Percentiles rank a stretch among this genome's conserved stretches.
Evolutionary conservation across 352 stramenopile genomes (phyloP).

Genomic region (Stramenopiles sp.): DNA sequence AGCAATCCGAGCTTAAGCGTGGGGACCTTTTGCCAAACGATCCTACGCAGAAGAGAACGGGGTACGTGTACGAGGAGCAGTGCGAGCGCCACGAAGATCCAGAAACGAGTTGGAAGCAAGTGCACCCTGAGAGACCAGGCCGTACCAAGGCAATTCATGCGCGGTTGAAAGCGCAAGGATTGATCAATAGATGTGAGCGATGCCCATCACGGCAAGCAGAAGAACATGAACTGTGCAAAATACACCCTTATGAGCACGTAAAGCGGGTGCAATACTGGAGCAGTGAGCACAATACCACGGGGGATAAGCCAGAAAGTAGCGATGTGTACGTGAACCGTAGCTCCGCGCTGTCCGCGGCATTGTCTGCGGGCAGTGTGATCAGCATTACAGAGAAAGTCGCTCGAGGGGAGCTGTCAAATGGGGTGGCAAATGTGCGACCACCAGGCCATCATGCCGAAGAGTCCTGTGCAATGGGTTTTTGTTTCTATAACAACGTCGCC

Average conservation of each 20-base stretch:
- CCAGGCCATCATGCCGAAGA: constrained; percentile 71
- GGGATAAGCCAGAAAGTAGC: neutral
- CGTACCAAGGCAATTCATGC: neutral
- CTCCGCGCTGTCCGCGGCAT: neutral
- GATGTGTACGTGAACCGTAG: neutral
- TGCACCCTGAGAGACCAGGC: neutral
- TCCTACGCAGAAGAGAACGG: neutral
- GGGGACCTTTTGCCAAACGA: neutral
- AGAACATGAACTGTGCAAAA: neutral
- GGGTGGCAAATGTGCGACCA: constrained; percentile 59
- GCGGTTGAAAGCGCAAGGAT: neutral
- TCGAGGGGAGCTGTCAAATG: constrained; percentile 28
- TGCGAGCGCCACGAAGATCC: neutral
- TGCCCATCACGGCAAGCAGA: neutral
- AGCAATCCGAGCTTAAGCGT: neutral
- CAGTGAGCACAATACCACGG: neutral
- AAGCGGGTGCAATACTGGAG: neutral
- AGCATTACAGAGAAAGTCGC: neutral
- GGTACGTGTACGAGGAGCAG: neutral
- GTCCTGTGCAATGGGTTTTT: constrained; percentile 46
- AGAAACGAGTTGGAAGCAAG: neutral
- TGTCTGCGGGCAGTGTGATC: neutral
- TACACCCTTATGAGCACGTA: neutral
- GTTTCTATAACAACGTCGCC: constrained; percentile 58
- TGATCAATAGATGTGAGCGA: neutral